Conservation (phyloP, 2,329 filamentous ascomycete species). For the Chaetothyriales sp. region DNA sequence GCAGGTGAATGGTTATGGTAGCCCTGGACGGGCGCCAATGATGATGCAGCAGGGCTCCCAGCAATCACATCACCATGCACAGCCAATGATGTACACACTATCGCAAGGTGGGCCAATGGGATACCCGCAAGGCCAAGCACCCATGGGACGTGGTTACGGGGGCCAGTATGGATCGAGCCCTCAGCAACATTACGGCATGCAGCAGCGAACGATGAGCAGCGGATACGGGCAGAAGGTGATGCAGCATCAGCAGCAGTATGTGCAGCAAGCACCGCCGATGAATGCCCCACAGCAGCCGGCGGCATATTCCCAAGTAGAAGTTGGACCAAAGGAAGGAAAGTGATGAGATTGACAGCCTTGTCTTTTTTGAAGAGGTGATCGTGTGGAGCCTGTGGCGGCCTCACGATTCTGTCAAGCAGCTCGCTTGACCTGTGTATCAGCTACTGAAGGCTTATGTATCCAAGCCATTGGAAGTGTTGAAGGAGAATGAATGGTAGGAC, state of each 20-base stretch:
- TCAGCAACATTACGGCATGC: slow-evolving; percentile 46
- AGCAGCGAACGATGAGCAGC: slow-evolving; percentile 41
- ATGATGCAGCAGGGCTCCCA: slow-evolving; percentile 94
- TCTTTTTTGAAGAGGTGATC: background rate
- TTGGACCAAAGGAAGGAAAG: slow-evolving; percentile 12
- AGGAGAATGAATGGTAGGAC: background rate
- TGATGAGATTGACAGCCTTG: slow-evolving; percentile 4
- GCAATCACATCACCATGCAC: slow-evolving; percentile 64
- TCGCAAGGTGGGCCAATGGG: slow-evolving; percentile 50
- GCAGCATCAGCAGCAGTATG: slow-evolving; percentile 26
- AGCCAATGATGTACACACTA: slow-evolving; percentile 33
- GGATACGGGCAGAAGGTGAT: slow-evolving; percentile 38
- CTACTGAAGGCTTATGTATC: background rate
- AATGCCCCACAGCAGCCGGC: slow-evolving; percentile 15
- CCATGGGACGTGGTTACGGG: slow-evolving; percentile 44
- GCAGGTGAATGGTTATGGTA: slow-evolving; percentile 51
- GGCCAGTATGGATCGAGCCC: slow-evolving; percentile 53
- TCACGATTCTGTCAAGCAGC: background rate
- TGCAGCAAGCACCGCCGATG: slow-evolving; percentile 11
- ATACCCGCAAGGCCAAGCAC: slow-evolving; percentile 51
- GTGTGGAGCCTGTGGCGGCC: background rate
- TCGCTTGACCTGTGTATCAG: background rate
- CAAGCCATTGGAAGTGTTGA: background rate
- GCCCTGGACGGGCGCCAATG: slow-evolving; percentile 74
- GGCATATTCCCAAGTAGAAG: slow-evolving; percentile 10